Conservation (phyloP, 1,284 basidiomycete genomes). For the Coriolopsis trogii region DNA sequence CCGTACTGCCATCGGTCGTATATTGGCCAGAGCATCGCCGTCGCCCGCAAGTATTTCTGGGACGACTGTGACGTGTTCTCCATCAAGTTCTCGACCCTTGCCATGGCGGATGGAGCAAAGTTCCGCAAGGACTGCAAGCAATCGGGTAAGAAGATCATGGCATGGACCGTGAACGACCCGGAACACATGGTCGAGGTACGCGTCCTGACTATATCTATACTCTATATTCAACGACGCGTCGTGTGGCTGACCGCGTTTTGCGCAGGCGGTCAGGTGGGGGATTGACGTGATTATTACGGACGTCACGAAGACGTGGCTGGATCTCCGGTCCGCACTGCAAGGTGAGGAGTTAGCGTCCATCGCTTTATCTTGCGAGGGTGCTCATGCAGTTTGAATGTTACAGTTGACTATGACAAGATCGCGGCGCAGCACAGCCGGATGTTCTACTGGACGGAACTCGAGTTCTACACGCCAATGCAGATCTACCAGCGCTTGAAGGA, state of each 20-base stretch:
- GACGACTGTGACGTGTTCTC: conserved; percentile 87
- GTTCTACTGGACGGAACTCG: conserved; percentile 76
- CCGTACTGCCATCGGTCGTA: conserved; percentile 87
- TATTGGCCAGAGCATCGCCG: conserved; percentile 74
- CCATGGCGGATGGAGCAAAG: conserved; percentile 72
- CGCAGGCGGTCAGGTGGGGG: conserved; percentile 88
- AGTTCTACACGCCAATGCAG: conserved; percentile 60
- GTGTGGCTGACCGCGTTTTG: background rate
- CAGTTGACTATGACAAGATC: conserved; percentile 73
- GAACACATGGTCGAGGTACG: conserved; percentile 93
- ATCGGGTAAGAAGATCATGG: conserved; percentile 87
- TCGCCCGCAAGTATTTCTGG: conserved; percentile 93
- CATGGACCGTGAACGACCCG: conserved; percentile 96
- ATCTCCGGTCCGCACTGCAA: conserved; percentile 67
- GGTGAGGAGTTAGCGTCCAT: conserved; percentile 44
- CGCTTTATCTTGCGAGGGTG: too few species aligned
- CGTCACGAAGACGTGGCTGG: conserved; percentile 76
- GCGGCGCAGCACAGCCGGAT: conserved; percentile 62
- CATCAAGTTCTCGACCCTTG: conserved; percentile 79
- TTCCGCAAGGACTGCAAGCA: conserved; percentile 83
- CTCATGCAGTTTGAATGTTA: background rate
- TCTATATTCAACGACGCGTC: background rate
- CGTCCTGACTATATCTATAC: conserved; percentile 13
- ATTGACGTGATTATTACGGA: conserved; percentile 94
- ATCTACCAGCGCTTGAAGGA: conserved; percentile 21